Percentiles rank a stretch among this genome's conserved stretches.
phyloP scores from a whole-genome alignment of 352 stramenopile genomes.

The Pythium plurisporium region DNA sequence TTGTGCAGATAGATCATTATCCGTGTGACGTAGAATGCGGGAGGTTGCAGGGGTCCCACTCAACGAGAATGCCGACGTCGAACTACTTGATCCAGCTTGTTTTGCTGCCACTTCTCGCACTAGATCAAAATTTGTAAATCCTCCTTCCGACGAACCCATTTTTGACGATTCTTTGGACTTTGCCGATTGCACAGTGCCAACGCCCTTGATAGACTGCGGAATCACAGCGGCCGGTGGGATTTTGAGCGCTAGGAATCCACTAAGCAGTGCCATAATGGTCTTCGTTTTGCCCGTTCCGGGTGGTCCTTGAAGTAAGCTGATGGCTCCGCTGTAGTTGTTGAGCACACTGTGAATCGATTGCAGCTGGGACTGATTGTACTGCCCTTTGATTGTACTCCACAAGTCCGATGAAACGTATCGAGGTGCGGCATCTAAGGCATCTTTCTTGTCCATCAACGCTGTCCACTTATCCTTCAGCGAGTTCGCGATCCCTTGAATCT shows the following conservation, averaged over 20 bases:
- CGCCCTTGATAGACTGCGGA: conserved; percentile 1
- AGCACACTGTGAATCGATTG: conserved; percentile 84
- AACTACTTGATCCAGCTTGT: background rate
- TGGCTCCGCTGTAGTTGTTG: conserved; percentile 81
- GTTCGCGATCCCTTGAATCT: conserved; percentile 39
- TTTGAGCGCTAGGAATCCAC: conserved; percentile 62
- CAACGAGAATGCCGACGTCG: conserved; percentile 44
- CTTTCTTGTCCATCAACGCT: conserved; percentile 61
- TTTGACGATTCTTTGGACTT: conserved; percentile 2
- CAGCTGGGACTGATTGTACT: conserved; percentile 86
- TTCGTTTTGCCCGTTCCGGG: conserved; percentile 95
- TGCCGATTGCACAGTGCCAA: background rate
- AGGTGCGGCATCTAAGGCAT: conserved; percentile 48
- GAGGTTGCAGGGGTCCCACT: conserved; percentile 39
- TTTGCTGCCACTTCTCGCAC: conserved; percentile 29
- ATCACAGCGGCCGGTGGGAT: conserved; percentile 49
- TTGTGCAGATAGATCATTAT: conserved; percentile 13
- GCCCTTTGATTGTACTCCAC: conserved; percentile 67
- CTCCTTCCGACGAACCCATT: conserved; percentile 1
- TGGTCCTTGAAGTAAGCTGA: conserved; percentile 92
- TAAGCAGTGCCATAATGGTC: conserved; percentile 86
- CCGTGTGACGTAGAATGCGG: conserved; percentile 57
- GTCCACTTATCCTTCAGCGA: conserved; percentile 81
- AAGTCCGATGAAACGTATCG: conserved; percentile 56
- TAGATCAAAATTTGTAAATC: conserved; percentile 52